Percentiles rank a stretch among this genome's conserved stretches.
Conservation (phyloP, 192 early-diverging fungal genomes). For the Linnemannia schmuckeri region DNA sequence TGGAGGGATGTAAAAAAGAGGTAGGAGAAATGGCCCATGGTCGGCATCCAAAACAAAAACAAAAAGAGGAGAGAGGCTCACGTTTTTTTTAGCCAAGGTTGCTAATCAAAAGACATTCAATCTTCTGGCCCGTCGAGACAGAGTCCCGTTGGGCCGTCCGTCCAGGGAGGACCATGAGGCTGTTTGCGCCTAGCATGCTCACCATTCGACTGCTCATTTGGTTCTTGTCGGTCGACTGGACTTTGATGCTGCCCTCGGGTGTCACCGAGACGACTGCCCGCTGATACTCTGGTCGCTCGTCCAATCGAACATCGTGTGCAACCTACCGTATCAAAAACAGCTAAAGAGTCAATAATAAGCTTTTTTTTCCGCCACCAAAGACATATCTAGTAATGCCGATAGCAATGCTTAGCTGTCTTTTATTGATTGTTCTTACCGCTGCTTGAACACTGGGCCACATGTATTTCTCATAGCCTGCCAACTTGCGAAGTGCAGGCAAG, state of each 20-base stretch:
- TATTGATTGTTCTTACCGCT: constrained; percentile 63
- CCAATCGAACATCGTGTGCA: constrained; percentile 66
- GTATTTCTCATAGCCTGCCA: constrained; percentile 75
- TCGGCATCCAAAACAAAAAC: neutral
- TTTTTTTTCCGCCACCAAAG: neutral
- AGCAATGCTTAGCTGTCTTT: neutral
- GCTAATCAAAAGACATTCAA: constrained; percentile 70
- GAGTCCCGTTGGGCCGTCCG: constrained; percentile 37
- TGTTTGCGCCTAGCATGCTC: constrained; percentile 84
- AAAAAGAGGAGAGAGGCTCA: neutral
- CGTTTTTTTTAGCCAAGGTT: constrained; percentile 44
- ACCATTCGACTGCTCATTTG: constrained; percentile 87
- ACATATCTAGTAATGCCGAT: neutral
- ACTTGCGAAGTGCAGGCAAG: constrained; percentile 83
- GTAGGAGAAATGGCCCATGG: neutral
- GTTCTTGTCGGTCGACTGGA: constrained; percentile 69
- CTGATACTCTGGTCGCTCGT: constrained; percentile 80
- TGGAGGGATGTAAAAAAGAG: neutral
- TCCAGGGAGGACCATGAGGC: constrained; percentile 79
- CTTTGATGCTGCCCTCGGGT: constrained; percentile 57
- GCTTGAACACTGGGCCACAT: constrained; percentile 66
- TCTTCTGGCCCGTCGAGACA: constrained; percentile 57
- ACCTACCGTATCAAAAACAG: constrained; percentile 47
- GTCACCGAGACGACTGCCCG: constrained; percentile 59
- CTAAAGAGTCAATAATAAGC: neutral